These are phyloP conservation scores for Eucommia ulmoides DNA, from an alignment of 257 asterid genomes.

Conservation along the genomic window DNA sequence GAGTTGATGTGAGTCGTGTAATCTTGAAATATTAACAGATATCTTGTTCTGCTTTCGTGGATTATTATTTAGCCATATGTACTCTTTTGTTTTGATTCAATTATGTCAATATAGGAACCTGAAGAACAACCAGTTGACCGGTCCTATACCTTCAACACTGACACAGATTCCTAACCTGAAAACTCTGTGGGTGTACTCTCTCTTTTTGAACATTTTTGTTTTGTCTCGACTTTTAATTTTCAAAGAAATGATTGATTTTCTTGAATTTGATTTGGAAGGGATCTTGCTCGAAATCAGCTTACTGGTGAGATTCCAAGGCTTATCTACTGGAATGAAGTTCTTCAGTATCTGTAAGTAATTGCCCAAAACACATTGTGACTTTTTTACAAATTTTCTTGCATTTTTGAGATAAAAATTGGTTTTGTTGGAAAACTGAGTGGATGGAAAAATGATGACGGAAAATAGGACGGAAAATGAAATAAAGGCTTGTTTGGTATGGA, in stretches of 20 bases:
- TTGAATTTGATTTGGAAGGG: conserved; percentile 20
- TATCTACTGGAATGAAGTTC: conserved; percentile 93
- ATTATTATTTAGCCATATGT: neutral
- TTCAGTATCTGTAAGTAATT: conserved; percentile 75
- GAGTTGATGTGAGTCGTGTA: conserved; percentile 58
- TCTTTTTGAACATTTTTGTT: too few species aligned
- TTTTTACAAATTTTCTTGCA: too few species aligned
- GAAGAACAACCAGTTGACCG: conserved; percentile 78
- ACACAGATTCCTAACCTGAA: conserved; percentile 91
- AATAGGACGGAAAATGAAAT: too few species aligned
- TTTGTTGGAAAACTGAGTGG: too few species aligned
- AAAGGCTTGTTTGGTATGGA: too few species aligned
- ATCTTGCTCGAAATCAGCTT: conserved; percentile 88
- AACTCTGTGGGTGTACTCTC: conserved; percentile 83
- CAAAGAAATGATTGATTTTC: too few species aligned
- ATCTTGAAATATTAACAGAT: too few species aligned
- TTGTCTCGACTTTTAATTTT: too few species aligned
- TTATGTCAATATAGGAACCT: conserved; percentile 34
- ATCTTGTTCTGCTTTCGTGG: too few species aligned
- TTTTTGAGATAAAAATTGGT: too few species aligned
- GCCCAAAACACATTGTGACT: too few species aligned
- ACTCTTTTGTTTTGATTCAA: neutral
- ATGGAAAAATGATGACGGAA: too few species aligned
- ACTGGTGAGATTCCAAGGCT: conserved; percentile 87
- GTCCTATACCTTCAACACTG: conserved; percentile 90